Evolutionary conservation across 441 rosid genomes (phyloP).

Genomic region (Biscutella laevigata): DNA sequence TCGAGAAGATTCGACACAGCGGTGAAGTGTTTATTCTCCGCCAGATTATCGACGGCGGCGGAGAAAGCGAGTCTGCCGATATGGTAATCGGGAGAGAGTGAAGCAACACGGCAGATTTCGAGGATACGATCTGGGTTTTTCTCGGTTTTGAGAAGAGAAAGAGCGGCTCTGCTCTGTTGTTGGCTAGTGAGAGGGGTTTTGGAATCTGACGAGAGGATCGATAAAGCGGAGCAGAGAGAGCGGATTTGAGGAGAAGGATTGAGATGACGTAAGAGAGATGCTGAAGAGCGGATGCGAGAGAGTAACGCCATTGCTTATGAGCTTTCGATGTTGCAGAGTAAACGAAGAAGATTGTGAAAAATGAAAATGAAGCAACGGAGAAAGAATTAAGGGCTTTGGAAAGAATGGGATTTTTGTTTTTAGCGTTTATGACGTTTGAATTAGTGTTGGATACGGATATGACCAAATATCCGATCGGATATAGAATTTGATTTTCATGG

Average conservation of each 20-base stretch:
- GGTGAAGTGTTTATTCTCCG: conserved; percentile 40
- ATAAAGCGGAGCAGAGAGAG: conserved; percentile 29
- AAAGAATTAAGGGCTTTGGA: conserved; percentile 14
- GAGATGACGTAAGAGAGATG: conserved; percentile 18
- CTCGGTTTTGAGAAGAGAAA: conserved; percentile 60
- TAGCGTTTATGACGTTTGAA: background rate
- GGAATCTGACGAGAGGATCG: conserved; percentile 40
- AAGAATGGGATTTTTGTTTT: background rate
- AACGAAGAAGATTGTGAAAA: background rate
- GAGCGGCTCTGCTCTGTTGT: conserved; percentile 53
- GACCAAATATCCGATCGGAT: no score
- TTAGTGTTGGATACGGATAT: no score
- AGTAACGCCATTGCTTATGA: conserved; percentile 39
- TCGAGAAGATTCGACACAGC: conserved; percentile 43
- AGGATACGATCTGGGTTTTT: conserved; percentile 54
- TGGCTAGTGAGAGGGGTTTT: conserved; percentile 44
- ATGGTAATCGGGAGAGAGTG: conserved; percentile 49
- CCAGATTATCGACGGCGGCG: conserved; percentile 47
- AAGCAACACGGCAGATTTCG: conserved; percentile 68
- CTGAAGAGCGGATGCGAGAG: conserved; percentile 42
- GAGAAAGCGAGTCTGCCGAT: conserved; percentile 61
- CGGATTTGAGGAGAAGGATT: conserved; percentile 13
- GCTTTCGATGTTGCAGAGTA: background rate
- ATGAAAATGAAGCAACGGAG: background rate
- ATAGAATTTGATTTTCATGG: no score